Evolutionary conservation across 768 basidiomycete genomes (phyloP).

Genomic region (Leccinum pellstonianum): DNA sequence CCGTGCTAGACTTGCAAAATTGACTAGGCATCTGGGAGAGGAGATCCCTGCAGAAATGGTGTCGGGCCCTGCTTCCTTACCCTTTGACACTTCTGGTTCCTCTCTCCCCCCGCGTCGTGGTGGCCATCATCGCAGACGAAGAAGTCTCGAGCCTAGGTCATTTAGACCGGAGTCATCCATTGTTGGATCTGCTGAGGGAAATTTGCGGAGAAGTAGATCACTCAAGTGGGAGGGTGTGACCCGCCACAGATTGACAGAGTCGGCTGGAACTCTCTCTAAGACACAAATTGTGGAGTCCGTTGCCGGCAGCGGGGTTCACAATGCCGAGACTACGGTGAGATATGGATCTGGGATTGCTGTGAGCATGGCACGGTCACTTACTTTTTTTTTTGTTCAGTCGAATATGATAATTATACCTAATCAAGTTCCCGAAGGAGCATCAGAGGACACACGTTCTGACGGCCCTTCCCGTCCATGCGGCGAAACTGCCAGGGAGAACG

Average conservation of each 20-base stretch:
- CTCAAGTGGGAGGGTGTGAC: slow-evolving; percentile 15
- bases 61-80: slow-evolving; percentile 10
- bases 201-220: slow-evolving; percentile 32
- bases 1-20: slow-evolving; percentile 36
- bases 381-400: not conserved
- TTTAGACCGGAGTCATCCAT: not conserved
- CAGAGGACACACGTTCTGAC: slow-evolving; percentile 1
- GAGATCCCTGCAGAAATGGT: slow-evolving; percentile 39
- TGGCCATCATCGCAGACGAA: slow-evolving; percentile 10
- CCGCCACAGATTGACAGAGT: not conserved
- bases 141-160: slow-evolving; percentile 18
- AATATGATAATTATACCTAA: not conserved
- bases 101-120: not conserved
- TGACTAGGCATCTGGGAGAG: slow-evolving; percentile 39
- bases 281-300: not conserved
- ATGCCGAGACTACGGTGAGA: slow-evolving; percentile 9
- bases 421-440: not conserved
- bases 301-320: not conserved
- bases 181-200: not conserved
- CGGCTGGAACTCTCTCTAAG: not conserved
- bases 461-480: not conserved
- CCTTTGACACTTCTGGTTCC: not conserved
- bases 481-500: not conserved
- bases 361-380: slow-evolving; percentile 3
- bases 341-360: not conserved